These are phyloP conservation scores for Agrocybe praecox DNA, from an alignment of 768 basidiomycete genomes.

Conservation along the genomic window DNA sequence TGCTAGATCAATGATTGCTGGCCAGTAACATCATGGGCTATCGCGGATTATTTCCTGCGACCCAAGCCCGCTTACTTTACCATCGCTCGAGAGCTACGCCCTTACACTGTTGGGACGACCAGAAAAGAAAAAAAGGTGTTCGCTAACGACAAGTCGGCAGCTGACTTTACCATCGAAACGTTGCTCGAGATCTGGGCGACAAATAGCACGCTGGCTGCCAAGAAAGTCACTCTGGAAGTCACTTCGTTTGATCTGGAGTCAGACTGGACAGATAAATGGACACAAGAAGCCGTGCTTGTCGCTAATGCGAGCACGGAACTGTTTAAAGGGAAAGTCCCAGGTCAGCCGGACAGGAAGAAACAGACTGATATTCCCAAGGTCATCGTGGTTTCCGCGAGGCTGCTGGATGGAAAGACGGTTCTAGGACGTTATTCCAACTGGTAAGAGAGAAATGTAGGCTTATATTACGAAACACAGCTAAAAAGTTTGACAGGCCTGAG, in stretches of 20 bases:
- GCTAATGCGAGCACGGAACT: conserved; percentile 86
- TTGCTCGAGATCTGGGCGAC: conserved; percentile 86
- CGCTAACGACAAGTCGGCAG: conserved; percentile 62
- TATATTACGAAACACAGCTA: neutral
- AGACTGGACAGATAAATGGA: conserved; percentile 56
- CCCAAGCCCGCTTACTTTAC: conserved; percentile 92
- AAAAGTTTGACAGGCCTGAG: conserved; percentile 68
- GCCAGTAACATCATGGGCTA: conserved; percentile 94
- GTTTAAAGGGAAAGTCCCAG: conserved; percentile 70
- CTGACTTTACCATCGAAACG: conserved; percentile 66
- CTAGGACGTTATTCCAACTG: conserved; percentile 79
- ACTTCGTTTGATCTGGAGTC: conserved; percentile 65
- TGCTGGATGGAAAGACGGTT: conserved; percentile 60
- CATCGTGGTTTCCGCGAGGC: conserved; percentile 72
- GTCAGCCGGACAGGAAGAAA: conserved; percentile 71
- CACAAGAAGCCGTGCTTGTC: conserved; percentile 54
- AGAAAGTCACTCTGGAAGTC: conserved; percentile 65
- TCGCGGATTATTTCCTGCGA: conserved; percentile 90
- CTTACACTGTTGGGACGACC: conserved; percentile 82
- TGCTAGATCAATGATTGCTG: conserved; percentile 88
- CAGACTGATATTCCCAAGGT: conserved; percentile 63
- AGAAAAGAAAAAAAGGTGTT: conserved; percentile 71
- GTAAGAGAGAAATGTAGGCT: conserved; percentile 34
- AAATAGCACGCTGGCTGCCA: conserved; percentile 68
- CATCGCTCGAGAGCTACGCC: conserved; percentile 81